Base-by-base conservation (phyloP, 768 basidiomycete species). In the Termitomyces sp. region DNA sequence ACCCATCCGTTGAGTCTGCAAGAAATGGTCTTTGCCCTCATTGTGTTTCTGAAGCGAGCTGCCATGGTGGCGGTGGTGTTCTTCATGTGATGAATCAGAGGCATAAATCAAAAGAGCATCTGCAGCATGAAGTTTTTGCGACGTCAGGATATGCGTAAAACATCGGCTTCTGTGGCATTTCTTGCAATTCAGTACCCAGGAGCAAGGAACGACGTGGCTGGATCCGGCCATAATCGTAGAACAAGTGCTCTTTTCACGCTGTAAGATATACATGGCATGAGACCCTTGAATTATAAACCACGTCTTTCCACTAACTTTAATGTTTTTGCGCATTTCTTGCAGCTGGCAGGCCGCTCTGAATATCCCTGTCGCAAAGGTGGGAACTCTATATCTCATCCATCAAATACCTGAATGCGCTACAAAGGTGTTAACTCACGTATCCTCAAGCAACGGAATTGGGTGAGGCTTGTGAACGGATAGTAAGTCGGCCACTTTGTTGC, bases 131-230 rank as follows among this genome's bases (percentile, higher is more conserved):
- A 81, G 62, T 18, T 66, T 68, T 27, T 56, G 65, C 18, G 62
- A 55, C 34, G 37, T 37, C n/a, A 79, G 61, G 10, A 77, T 59
- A 60, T 81, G 78, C 4, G 55, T 46, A 56, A 76, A 79, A 59
- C 80, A 82, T 59, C 62, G 71, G 6, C 66, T 57, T 13, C 64
- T 37, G 61, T 78, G 79, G 55, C 81, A 83, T 37, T 64, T 67
- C 54, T 69, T 73, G 73, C 81, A 82, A 27, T 14, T 36, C 16
- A 80, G 32, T 4, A 62, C 62, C 66, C 62, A 74, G 6, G 53
- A 49, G 47, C 26, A 55, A 6, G 59, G 58, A 37, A 66, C 56
- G 3, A 46, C 43, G 58, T 76, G 74, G 44, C 62, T 59, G 8
- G 47, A 42, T 9, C 45, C 53, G 24, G 20, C 32, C 14, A 16